Conservation (phyloP, 176 grass and related monocot genomes). For the Zoysia pacifica region DNA sequence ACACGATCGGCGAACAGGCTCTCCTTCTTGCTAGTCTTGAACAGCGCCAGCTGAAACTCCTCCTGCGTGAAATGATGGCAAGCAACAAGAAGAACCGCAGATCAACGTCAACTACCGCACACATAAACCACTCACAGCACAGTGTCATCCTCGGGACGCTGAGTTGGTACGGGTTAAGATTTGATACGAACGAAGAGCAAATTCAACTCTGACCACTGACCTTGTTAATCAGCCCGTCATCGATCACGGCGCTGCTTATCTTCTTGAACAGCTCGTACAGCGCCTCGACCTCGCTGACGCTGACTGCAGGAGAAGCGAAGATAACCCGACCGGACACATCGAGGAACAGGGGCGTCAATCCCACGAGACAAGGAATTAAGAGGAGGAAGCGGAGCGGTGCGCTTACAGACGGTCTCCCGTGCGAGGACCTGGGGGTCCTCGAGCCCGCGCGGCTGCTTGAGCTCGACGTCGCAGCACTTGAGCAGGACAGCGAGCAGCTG, state of each 20-base stretch:
- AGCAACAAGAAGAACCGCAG: slow-evolving; percentile 21
- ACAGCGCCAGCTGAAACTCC: slow-evolving; percentile 92
- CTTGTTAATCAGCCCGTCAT: slow-evolving; percentile 88
- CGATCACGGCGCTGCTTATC: slow-evolving; percentile 85
- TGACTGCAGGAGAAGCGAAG: slow-evolving; percentile 46
- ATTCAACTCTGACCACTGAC: slow-evolving; percentile 17
- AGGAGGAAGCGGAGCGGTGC: not conserved
- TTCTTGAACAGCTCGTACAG: slow-evolving; percentile 88
- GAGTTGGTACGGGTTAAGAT: not conserved
- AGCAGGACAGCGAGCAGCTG: slow-evolving; percentile 71
- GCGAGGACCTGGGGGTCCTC: slow-evolving; percentile 77
- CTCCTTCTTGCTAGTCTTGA: slow-evolving; percentile 96
- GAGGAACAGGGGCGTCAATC: not conserved
- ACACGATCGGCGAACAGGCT: slow-evolving; percentile 94
- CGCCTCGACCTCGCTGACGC: slow-evolving; percentile 84
- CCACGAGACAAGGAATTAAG: too few species aligned
- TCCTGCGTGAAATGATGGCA: slow-evolving; percentile 50
- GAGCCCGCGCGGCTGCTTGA: slow-evolving; percentile 68
- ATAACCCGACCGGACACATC: not conserved
- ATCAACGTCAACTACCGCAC: not conserved
- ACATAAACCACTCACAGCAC: not conserved
- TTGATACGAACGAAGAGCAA: not conserved
- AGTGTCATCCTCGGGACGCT: too few species aligned
- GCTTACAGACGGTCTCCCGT: slow-evolving; percentile 93
- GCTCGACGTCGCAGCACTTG: slow-evolving; percentile 80